Evolutionary conservation across 768 basidiomycete species (phyloP), one percentile per base, ranked within the genome.

Genomic region (Zangia roseola): DNA sequence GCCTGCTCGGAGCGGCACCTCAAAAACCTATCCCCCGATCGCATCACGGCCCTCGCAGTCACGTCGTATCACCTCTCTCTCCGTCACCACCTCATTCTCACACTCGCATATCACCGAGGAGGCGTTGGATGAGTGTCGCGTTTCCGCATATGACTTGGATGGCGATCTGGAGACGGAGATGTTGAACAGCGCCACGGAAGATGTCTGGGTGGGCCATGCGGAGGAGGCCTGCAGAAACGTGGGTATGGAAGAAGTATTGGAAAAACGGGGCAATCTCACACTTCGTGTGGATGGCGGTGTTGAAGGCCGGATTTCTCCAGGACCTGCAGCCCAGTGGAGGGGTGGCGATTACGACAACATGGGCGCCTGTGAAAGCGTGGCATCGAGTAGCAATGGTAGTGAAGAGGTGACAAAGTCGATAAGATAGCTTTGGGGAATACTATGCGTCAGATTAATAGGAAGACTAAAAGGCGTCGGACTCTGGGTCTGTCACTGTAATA

Each of bases 101-200:
- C 40, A 61, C 21, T 63, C 63, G 0, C 55, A 63, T 47, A 52
- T 61, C 35, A 55, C 60, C 0, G 48, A 66, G n/a, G 61, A 64
- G 10, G 61, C 55, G 5, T 14, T 65, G 5, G 50, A 55, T 25
- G 49, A 61, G 5, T 57, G 61, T 34, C 53, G 53, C 16, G 50
- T 45, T 5, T 58, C 59, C 1, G 56, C 61, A 16, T 65, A 66
- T 4, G 63, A 65, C 36, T 57, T 65, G 5, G 63, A 65, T 36
- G 48, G 47, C n/a, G 62, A 63, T 20, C 21, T 63, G 43, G 57
- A 59, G 50, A 28, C 39, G 14, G 62, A 59, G 54, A 63, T 63
- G 62, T 20, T 65, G 20, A 54, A 62, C 21, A 57, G 54, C 5
- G 59, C 54, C 10, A 45, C 37, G 39, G 57, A 64, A 21, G 63